Evolutionary conservation across 495 filamentous ascomycete genomes (phyloP).

Genomic region (Rhypophila decipiens): DNA sequence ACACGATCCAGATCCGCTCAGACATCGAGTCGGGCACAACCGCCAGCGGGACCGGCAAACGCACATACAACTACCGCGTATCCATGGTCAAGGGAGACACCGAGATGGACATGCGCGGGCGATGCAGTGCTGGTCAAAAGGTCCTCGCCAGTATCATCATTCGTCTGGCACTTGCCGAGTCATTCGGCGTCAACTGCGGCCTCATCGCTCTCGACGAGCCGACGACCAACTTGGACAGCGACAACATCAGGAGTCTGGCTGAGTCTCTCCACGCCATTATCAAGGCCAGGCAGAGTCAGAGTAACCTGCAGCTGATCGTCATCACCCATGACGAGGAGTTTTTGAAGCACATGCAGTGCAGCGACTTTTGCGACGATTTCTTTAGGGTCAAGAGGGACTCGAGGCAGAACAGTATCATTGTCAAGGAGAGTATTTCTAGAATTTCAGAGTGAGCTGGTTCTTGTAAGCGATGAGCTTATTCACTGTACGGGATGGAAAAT

Average conservation of each 20-base stretch:
- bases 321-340: slow-evolving; percentile 99
- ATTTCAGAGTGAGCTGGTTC: slow-evolving; percentile 31
- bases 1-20: slow-evolving; percentile 90
- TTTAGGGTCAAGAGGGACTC: slow-evolving; percentile 78
- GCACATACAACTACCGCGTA: slow-evolving; percentile 94
- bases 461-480: too few relatives aligned
- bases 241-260: slow-evolving; percentile 88
- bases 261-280: slow-evolving; percentile 84
- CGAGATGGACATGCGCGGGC: slow-evolving; percentile 99
- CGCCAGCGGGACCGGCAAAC: slow-evolving; percentile 51
- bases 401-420: slow-evolving; percentile 80
- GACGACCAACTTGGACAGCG: slow-evolving; percentile 91
- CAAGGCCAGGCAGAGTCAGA: slow-evolving; percentile 69
- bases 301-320: slow-evolving; percentile 95
- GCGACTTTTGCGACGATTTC: slow-evolving; percentile 91
- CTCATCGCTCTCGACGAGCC: slow-evolving; percentile 97
- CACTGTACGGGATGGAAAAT: too few relatives aligned
- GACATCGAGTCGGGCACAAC: slow-evolving; percentile 58
- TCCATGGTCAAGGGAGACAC: slow-evolving; percentile 96
- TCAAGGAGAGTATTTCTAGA: slow-evolving; percentile 59
- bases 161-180: slow-evolving; percentile 90
- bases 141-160: slow-evolving; percentile 98
- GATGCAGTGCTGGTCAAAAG: slow-evolving; percentile 93
- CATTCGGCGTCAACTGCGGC: slow-evolving; percentile 93
- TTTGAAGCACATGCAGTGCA: slow-evolving; percentile 82